Conservation (phyloP, 1,284 basidiomycete genomes). For the Papiliotrema laurentii region DNA sequence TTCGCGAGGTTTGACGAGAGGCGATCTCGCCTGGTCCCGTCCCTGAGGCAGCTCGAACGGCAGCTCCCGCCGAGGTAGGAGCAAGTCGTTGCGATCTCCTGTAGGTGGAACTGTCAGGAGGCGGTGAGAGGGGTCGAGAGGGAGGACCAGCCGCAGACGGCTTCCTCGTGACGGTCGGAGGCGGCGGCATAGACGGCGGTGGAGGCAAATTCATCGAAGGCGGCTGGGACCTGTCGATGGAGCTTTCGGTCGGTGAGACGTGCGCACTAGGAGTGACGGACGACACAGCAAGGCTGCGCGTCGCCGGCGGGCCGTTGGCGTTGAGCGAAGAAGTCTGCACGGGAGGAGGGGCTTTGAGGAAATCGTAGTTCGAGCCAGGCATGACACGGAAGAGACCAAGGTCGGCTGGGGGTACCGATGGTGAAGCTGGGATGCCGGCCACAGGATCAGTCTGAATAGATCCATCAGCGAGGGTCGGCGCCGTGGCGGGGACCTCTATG, state of each 20-base stretch:
- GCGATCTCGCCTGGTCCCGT: conserved; percentile 62
- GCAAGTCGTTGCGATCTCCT: conserved; percentile 56
- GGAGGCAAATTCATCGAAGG: conserved; percentile 81
- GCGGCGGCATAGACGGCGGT: conserved; percentile 73
- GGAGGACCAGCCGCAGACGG: conserved; percentile 58
- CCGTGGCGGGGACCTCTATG: conserved; percentile 15
- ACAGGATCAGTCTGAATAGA: conserved; percentile 22
- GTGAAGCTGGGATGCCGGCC: conserved; percentile 14
- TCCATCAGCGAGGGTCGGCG: conserved; percentile 8
- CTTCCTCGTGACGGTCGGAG: conserved; percentile 50
- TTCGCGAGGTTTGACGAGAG: conserved; percentile 70
- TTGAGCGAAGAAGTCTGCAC: conserved; percentile 15
- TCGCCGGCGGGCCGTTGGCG: conserved; percentile 22
- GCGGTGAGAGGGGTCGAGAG: conserved; percentile 79
- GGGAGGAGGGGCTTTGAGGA: conserved; percentile 46
- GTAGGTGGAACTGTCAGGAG: conserved; percentile 78
- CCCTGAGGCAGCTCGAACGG: conserved; percentile 52
- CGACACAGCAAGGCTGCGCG: conserved; percentile 17
- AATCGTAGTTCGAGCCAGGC: conserved; percentile 45
- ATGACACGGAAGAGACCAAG: conserved; percentile 43
- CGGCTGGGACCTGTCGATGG: conserved; percentile 71
- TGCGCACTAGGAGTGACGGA: conserved; percentile 34
- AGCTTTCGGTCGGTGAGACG: conserved; percentile 14
- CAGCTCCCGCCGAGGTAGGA: conserved; percentile 51
- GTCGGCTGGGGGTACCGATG: conserved; percentile 28